Evolutionary conservation across 495 filamentous ascomycete species (phyloP), one percentile per base, ranked within the genome.

Genomic region (Lophiostoma macrostomum): DNA sequence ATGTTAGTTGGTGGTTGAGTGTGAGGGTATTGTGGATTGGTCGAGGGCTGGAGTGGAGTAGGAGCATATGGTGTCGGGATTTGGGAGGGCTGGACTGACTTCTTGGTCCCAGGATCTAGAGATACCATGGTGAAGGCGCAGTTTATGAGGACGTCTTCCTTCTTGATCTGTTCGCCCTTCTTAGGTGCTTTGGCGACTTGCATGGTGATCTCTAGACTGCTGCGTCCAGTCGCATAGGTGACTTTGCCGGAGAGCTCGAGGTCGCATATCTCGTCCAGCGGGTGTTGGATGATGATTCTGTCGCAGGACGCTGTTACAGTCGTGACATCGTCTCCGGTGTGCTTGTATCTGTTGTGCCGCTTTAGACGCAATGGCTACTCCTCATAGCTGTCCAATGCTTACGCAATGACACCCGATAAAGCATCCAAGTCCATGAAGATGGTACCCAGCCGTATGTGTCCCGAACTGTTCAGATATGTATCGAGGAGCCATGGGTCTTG

Each of bases 71-170:
- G n/a, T n/a, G n/a, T n/a, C n/a, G 22, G 12, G 19, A 24, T 18
- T 23, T 22, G 14, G 12, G 16, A 44, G 3, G 43, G n/a, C 11
- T 19, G 18, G 7, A 19, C 32, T 75, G n/a, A 79, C 71, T 80
- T 84, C 69, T 87, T 89, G 1, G 86, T 90, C 11, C 52, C 69
- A 0, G 88, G 86, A 58, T 91, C 79, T 0, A 91, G 72, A 1
- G 88, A 89, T 1, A 87, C 84, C 82, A 94, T 91, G 1, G 88
- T 94, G 64, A 90, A 91, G 8, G 84, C 80, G 69, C 88, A 91
- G 3, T 83, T 88, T 56, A 91, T 78, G 50, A 91, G 58, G 5
- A 90, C 72, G 68, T 90, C 87, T 32, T 85, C 82, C 0, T 80
- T 75, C 56, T 74, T 77, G n/a, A 76, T 74, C 16, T 71, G 63